These are phyloP conservation scores for Globisporangium uncinulatum DNA, from an alignment of 352 stramenopile species.

Conservation along the genomic window DNA sequence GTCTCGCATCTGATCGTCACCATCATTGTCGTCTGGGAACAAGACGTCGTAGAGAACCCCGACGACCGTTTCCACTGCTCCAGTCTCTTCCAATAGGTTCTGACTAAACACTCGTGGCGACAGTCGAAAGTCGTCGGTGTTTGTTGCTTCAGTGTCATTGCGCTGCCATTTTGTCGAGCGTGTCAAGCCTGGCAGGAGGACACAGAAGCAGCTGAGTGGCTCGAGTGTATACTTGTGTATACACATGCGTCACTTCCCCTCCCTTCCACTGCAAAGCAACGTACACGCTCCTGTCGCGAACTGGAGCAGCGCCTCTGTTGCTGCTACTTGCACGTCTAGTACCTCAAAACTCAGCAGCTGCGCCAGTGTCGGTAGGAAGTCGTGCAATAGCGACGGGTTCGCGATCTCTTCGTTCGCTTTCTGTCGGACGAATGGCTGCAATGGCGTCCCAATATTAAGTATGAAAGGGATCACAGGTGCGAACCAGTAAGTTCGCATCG, in stretches of 20 bases:
- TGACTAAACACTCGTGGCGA: conserved; percentile 57
- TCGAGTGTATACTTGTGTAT: not conserved
- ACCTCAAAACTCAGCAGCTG: conserved; percentile 53
- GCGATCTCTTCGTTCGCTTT: conserved; percentile 80
- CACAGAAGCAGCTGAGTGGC: not conserved
- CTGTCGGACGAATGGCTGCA: conserved; percentile 59
- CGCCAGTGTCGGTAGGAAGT: conserved; percentile 42
- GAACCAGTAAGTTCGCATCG: not conserved
- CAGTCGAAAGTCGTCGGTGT: conserved; percentile 47
- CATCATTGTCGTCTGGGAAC: conserved; percentile 52
- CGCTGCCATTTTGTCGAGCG: conserved; percentile 21
- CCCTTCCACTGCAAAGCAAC: conserved; percentile 3
- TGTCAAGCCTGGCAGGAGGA: conserved; percentile 24
- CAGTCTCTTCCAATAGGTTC: conserved; percentile 63
- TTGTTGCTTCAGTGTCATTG: conserved; percentile 23
- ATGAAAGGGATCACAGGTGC: not conserved
- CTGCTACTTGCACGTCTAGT: conserved; percentile 56
- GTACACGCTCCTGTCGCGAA: conserved; percentile 65
- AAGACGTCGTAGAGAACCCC: conserved; percentile 50
- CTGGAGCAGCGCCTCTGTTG: conserved; percentile 41
- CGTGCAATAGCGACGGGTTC: conserved; percentile 42
- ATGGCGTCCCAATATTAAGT: not conserved
- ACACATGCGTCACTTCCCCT: not conserved
- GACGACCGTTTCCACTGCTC: conserved; percentile 50
- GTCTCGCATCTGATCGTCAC: conserved; percentile 22